Evolutionary conservation across 2,329 filamentous ascomycete species (phyloP), one percentile per base, ranked within the genome.

Genomic region (Ceratocystis smalleyi): DNA sequence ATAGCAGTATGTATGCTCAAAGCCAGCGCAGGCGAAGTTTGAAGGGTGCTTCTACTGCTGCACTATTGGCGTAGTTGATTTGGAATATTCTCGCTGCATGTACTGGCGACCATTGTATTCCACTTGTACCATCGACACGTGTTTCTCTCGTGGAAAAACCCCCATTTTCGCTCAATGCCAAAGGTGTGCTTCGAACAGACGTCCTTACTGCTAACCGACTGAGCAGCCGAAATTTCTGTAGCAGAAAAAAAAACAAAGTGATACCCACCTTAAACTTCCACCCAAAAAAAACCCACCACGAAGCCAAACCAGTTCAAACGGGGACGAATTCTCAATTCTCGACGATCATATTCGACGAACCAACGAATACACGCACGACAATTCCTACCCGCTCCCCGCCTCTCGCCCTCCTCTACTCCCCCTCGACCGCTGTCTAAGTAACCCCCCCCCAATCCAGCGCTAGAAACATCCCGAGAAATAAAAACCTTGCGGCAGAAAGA

Each of bases 401-500:
- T 30, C 24, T 8, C 51, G 24, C 51, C 51, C 51, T 35, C 27
- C 51, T 24, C 7, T 30, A 57, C 51, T 3, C 54, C 27, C n/a
- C n/a, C n/a, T 19, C 47, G n/a, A n/a, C 8, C 54, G 54, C 24
- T 12, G 51, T n/a, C 51, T 6, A 8, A 27, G 27, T 27, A 24
- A 22, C 3, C 27, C 54, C 3, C 27, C 54, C 7, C 54, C 4
- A 27, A 57, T 24, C 24, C n/a, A 60, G 32, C 47, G 22, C 47
- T 6, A 19, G 43, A 47, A 59, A 51, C 12, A 64, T 4, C 27
- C 17, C 54, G 35, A 47, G 27, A 64, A 35, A 12, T 43, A 57
- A 64, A 59, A 43, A 55, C 66, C 32, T 24, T 55, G 8, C 27
- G 59, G 59, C 43, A 61, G 47, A 66, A 43, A 59, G 67, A 65